Conservation (phyloP, 768 basidiomycete species). For the Leccinum subtestaceum region DNA sequence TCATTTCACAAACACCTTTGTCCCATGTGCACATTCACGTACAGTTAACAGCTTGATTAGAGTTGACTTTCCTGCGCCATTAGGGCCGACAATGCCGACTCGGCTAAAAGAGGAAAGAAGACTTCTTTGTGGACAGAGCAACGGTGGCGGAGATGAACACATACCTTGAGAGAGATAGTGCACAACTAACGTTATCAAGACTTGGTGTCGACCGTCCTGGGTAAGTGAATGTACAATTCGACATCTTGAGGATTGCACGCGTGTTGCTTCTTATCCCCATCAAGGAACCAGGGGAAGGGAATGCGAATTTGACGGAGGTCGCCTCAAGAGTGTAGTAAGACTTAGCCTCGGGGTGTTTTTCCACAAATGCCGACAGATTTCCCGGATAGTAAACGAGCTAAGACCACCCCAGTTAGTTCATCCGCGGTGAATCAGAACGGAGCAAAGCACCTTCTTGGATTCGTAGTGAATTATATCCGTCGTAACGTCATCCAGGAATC, state of each 20-base stretch:
- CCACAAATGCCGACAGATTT: constrained; percentile 88
- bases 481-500: constrained; percentile 92
- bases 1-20: constrained; percentile 8
- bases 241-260: constrained; percentile 90
- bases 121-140: constrained; percentile 12
- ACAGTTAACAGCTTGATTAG: constrained; percentile 92
- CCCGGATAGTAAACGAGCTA: constrained; percentile 93
- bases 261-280: constrained; percentile 98
- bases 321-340: constrained; percentile 97
- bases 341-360: constrained; percentile 86
- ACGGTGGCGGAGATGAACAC: constrained; percentile 29
- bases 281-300: constrained; percentile 92
- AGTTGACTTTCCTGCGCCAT: constrained; percentile 96
- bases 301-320: constrained; percentile 90
- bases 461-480: constrained; percentile 99
- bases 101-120: constrained; percentile 51
- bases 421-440: constrained; percentile 14
- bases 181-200: constrained; percentile 85
- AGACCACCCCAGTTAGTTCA: constrained; percentile 11
- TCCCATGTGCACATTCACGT: constrained; percentile 24
- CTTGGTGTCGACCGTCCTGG: constrained; percentile 79
- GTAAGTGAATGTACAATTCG: constrained; percentile 91
- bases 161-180: constrained; percentile 87
- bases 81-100: constrained; percentile 88
- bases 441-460: constrained; percentile 67